A percentile compares a stretch with the other conserved stretches of the same genome.
phyloP scores from a whole-genome alignment of 2,329 filamentous ascomycete species.

The Colletotrichum coccodes region DNA sequence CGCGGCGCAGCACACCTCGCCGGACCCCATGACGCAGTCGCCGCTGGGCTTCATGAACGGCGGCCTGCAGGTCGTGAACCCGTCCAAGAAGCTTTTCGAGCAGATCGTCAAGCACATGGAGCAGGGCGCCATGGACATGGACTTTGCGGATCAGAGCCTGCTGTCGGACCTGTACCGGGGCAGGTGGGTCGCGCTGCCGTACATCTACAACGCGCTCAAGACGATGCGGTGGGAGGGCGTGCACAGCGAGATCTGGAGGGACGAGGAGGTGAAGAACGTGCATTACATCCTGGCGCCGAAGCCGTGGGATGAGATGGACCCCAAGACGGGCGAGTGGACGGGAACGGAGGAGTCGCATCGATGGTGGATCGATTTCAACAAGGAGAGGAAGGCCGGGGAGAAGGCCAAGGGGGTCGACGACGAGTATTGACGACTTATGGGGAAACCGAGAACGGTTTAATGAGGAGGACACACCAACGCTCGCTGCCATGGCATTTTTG shows the following conservation, averaged over 20 bases:
- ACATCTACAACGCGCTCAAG: constrained; percentile 72
- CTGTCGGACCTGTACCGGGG: constrained; percentile 64
- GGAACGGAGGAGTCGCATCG: constrained; percentile 59
- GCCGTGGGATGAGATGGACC: constrained; percentile 66
- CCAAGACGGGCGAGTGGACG: constrained; percentile 50
- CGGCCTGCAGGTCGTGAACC: constrained; percentile 67
- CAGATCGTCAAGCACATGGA: constrained; percentile 64
- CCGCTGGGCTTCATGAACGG: constrained; percentile 65
- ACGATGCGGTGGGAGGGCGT: constrained; percentile 64
- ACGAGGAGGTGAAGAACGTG: constrained; percentile 68
- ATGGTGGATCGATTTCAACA: constrained; percentile 66
- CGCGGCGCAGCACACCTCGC: constrained; percentile 55
- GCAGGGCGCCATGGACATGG: constrained; percentile 55
- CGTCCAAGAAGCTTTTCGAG: constrained; percentile 56
- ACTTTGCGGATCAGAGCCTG: constrained; percentile 70
- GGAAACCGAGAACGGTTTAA: too few relatives aligned
- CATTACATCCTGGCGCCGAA: constrained; percentile 72
- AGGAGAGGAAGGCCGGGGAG: constrained; percentile 54
- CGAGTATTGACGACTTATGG: constrained; percentile 43
- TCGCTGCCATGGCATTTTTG: neutral
- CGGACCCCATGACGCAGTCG: constrained; percentile 53
- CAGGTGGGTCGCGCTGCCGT: constrained; percentile 68
- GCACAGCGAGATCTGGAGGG: constrained; percentile 66
- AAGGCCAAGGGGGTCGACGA: constrained; percentile 50
- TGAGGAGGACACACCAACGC: neutral